phyloP scores from a whole-genome alignment of 1,284 basidiomycete species.

The Acaromyces ingoldii region DNA sequence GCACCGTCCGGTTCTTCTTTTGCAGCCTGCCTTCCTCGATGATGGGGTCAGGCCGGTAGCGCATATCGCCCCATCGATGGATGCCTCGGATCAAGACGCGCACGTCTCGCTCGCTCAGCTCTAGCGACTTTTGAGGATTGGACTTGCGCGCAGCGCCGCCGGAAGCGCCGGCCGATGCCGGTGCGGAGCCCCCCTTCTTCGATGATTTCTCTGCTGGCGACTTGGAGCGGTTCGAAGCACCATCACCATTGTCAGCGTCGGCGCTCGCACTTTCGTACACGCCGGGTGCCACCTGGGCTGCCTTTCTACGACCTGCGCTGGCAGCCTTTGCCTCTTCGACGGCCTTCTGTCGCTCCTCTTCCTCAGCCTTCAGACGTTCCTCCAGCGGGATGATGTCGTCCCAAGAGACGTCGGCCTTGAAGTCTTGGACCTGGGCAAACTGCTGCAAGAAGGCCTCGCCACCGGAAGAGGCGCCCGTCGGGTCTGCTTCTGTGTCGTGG shows the following conservation, averaged over 20 bases:
- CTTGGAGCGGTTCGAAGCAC: slow-evolving; percentile 58
- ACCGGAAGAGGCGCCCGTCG: slow-evolving; percentile 74
- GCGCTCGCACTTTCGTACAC: slow-evolving; percentile 74
- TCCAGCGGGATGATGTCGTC: slow-evolving; percentile 97
- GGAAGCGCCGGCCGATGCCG: background rate
- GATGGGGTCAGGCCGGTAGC: slow-evolving; percentile 87
- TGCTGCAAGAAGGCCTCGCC: slow-evolving; percentile 93
- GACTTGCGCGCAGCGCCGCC: slow-evolving; percentile 62
- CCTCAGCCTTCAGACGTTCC: slow-evolving; percentile 77
- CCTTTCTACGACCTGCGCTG: slow-evolving; percentile 59
- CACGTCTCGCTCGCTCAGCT: slow-evolving; percentile 92
- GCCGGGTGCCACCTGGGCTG: slow-evolving; percentile 64
- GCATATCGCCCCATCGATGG: slow-evolving; percentile 96
- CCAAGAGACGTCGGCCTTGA: slow-evolving; percentile 91
- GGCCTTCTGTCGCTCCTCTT: slow-evolving; percentile 49
- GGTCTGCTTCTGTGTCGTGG: slow-evolving; percentile 78
- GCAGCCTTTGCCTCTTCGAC: slow-evolving; percentile 62
- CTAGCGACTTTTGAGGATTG: slow-evolving; percentile 85
- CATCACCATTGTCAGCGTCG: slow-evolving; percentile 61
- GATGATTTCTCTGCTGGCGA: slow-evolving; percentile 21
- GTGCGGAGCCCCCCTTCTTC: background rate
- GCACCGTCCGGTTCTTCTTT: slow-evolving; percentile 89
- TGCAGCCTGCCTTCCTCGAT: slow-evolving; percentile 87
- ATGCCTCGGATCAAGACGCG: slow-evolving; percentile 91
- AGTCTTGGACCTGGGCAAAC: slow-evolving; percentile 92